Conservation (phyloP, 768 basidiomycete genomes). For the Dictyophora rubrovolvata region DNA sequence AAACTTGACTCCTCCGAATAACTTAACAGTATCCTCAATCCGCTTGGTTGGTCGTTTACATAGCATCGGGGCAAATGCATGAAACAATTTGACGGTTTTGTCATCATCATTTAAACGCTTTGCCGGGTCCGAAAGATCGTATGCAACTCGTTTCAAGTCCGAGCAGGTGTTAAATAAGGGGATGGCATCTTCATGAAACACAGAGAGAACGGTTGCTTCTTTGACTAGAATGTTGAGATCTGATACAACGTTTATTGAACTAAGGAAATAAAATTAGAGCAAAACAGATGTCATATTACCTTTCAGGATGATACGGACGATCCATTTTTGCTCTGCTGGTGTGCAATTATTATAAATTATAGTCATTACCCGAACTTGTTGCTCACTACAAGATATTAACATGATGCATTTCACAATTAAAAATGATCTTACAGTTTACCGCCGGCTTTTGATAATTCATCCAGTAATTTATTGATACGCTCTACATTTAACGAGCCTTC, state of each 20-base stretch:
- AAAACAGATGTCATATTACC: conserved; percentile 34
- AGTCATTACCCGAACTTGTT: conserved; percentile 66
- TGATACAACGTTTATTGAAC: conserved; percentile 19
- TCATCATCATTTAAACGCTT: conserved; percentile 65
- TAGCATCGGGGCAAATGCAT: conserved; percentile 89
- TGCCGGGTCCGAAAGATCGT: conserved; percentile 73
- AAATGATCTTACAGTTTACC: conserved; percentile 55
- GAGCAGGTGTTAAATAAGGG: conserved; percentile 95
- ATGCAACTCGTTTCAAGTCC: conserved; percentile 87
- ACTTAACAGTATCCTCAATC: conserved; percentile 74
- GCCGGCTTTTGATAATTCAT: conserved; percentile 60
- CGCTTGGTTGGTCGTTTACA: conserved; percentile 79
- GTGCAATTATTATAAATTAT: conserved; percentile 72
- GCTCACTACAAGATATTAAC: conserved; percentile 38
- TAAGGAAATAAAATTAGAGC: neutral
- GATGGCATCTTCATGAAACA: conserved; percentile 91
- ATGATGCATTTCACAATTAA: conserved; percentile 8
- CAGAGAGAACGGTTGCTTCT: conserved; percentile 84
- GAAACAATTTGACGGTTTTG: conserved; percentile 72
- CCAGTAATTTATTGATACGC: conserved; percentile 71
- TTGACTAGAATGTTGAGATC: conserved; percentile 90
- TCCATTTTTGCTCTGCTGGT: conserved; percentile 87
- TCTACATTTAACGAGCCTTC: conserved; percentile 71
- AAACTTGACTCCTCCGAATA: conserved; percentile 73
- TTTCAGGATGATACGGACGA: conserved; percentile 92